Evolutionary conservation across 192 early-diverging fungal species (phyloP).

Genomic region (Backusella circina): DNA sequence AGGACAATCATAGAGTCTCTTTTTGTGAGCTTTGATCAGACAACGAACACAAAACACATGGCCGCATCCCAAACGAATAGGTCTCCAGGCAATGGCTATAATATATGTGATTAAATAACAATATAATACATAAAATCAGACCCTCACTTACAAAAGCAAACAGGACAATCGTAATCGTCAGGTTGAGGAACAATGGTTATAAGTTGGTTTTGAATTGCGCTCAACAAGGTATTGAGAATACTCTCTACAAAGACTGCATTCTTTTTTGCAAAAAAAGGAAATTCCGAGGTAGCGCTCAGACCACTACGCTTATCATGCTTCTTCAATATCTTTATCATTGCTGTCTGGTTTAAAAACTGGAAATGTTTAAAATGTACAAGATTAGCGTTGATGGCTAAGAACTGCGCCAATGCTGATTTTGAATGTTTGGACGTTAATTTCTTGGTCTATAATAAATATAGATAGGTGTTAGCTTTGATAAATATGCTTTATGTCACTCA

Average conservation of each 20-base stretch:
- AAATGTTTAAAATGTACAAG: slow-evolving; percentile 68
- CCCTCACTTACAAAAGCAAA: slow-evolving; percentile 56
- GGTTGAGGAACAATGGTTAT: slow-evolving; percentile 75
- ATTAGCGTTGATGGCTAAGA: slow-evolving; percentile 66
- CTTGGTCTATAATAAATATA: slow-evolving; percentile 12
- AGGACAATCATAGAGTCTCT: slow-evolving; percentile 66
- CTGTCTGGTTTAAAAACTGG: slow-evolving; percentile 71
- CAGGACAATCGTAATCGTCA: slow-evolving; percentile 78
- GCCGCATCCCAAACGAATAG: slow-evolving; percentile 68
- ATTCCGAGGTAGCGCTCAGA: slow-evolving; percentile 53
- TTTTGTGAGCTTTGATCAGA: slow-evolving; percentile 66
- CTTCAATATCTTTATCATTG: slow-evolving; percentile 82
- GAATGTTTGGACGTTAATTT: slow-evolving; percentile 16
- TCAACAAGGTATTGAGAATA: slow-evolving; percentile 56
- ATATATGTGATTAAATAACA: not conserved
- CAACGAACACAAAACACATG: slow-evolving; percentile 83
- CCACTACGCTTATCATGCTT: slow-evolving; percentile 88
- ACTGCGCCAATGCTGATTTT: slow-evolving; percentile 39
- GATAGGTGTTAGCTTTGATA: not conserved
- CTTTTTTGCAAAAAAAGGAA: slow-evolving; percentile 45
- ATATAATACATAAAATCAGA: not conserved
- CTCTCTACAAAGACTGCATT: slow-evolving; percentile 50
- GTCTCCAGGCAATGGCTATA: slow-evolving; percentile 69
- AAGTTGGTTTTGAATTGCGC: slow-evolving; percentile 59
- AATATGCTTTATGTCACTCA: slow-evolving; percentile 1